Conservation (phyloP, 495 filamentous ascomycete genomes). For the Thermothielavioides terrestris region DNA sequence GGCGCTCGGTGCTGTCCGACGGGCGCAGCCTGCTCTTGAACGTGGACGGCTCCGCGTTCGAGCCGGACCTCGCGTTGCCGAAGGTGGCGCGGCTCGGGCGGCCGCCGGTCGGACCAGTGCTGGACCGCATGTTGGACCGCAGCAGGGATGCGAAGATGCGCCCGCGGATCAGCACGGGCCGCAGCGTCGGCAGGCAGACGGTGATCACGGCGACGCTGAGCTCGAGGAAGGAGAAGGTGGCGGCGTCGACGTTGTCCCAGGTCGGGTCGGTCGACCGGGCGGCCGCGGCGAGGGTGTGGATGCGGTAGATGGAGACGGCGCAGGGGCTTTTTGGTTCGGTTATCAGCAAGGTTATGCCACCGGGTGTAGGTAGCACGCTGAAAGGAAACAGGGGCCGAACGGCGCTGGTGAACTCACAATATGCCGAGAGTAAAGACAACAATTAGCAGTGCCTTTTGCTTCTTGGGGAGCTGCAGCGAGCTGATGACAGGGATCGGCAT, state of each 20-base stretch:
- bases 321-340: too few species aligned
- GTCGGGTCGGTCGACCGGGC: constrained; percentile 28
- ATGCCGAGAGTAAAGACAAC: constrained; percentile 39
- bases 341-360: constrained; percentile 6
- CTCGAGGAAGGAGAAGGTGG: constrained; percentile 48
- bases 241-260: constrained; percentile 43
- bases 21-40: constrained; percentile 2
- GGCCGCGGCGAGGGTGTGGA: constrained; percentile 34
- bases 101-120: background rate
- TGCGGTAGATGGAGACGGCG: constrained; percentile 25
- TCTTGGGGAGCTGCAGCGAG: constrained; percentile 28
- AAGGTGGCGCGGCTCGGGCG: constrained; percentile 1
- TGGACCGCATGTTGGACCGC: background rate
- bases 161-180: constrained; percentile 28
- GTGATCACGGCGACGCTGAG: constrained; percentile 47
- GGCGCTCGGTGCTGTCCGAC: constrained; percentile 6
- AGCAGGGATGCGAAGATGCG: constrained; percentile 12
- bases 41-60: background rate
- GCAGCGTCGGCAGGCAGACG: constrained; percentile 43
- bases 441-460: constrained; percentile 40
- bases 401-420: constrained; percentile 25
- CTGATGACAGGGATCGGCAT: constrained; percentile 24
- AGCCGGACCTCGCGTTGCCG: background rate
- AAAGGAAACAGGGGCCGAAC: background rate
- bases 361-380: constrained; percentile 23